phyloP scores from a whole-genome alignment of 2,329 filamentous ascomycete genomes.

The Fusarium secorum region DNA sequence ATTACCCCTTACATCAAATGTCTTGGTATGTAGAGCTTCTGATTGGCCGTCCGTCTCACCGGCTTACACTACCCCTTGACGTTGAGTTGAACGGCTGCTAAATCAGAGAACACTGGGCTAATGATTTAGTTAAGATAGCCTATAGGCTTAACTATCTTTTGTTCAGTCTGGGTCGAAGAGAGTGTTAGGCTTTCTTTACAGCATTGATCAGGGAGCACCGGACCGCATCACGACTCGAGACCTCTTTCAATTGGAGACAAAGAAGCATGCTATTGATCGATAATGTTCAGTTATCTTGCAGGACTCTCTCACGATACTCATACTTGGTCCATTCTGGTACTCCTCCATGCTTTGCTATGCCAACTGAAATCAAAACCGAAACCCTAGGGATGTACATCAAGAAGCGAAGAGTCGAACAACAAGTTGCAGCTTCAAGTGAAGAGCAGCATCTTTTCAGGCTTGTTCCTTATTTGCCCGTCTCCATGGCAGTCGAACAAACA shows the following conservation, averaged over 20 bases:
- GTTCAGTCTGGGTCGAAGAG: not conserved
- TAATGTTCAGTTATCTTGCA: not conserved
- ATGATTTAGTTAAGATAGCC: not conserved
- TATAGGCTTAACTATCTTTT: not conserved
- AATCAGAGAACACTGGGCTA: not conserved
- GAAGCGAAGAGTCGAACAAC: constrained; percentile 12
- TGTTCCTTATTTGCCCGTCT: constrained; percentile 12
- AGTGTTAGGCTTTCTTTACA: not conserved
- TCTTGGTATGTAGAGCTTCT: not conserved
- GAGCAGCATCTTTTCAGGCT: not conserved
- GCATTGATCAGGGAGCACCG: not conserved
- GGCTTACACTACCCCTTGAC: not conserved
- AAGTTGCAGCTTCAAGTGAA: not conserved
- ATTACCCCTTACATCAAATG: constrained; percentile 27
- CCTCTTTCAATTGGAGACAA: not conserved
- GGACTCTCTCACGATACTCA: not conserved
- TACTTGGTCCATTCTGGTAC: not conserved
- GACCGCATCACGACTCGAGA: not conserved
- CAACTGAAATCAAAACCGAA: not conserved
- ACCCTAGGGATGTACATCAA: constrained; percentile 18
- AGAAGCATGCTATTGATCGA: not conserved
- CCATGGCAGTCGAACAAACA: not conserved
- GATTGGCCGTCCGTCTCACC: constrained; percentile 11
- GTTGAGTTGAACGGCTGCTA: not conserved
- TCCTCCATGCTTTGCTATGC: constrained; percentile 1